phyloP scores from a whole-genome alignment of 202 grass and related monocot species.

The Schoenoplectus triqueter region DNA sequence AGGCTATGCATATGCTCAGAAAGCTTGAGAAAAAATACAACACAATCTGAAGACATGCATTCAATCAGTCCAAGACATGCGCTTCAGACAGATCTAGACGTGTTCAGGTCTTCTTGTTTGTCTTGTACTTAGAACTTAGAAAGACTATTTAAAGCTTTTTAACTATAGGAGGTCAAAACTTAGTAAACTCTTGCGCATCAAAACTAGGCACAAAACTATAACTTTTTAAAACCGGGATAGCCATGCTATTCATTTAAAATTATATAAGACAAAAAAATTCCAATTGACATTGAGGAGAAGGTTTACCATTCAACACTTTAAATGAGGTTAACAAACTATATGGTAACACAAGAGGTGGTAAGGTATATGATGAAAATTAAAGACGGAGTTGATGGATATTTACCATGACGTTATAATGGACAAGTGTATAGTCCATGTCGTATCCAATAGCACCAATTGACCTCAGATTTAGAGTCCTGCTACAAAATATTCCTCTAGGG shows the following conservation, averaged over 20 bases:
- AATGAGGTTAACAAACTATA: neutral
- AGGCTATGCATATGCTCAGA: neutral
- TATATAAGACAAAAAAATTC: neutral
- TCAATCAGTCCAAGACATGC: neutral
- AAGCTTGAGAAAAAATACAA: neutral
- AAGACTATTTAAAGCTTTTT: neutral
- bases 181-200: neutral
- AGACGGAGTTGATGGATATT: neutral
- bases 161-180: neutral
- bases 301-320: neutral
- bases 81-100: too few species aligned
- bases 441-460: slow-evolving; percentile 93
- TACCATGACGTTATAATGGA: slow-evolving; percentile 97
- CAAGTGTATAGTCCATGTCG: slow-evolving; percentile 96
- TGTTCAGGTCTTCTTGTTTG: too few species aligned
- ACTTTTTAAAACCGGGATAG: neutral
- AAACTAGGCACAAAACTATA: neutral
- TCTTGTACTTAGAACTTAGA: too few species aligned
- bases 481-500: slow-evolving; percentile 92
- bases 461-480: slow-evolving; percentile 87
- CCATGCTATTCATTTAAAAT: neutral
- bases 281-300: neutral
- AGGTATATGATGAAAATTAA: slow-evolving; percentile 8
- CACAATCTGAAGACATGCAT: neutral
- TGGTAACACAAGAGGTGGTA: neutral